Base-by-base conservation (phyloP, 176 grass and related monocot species). In the Eremochloa ophiuroides region DNA sequence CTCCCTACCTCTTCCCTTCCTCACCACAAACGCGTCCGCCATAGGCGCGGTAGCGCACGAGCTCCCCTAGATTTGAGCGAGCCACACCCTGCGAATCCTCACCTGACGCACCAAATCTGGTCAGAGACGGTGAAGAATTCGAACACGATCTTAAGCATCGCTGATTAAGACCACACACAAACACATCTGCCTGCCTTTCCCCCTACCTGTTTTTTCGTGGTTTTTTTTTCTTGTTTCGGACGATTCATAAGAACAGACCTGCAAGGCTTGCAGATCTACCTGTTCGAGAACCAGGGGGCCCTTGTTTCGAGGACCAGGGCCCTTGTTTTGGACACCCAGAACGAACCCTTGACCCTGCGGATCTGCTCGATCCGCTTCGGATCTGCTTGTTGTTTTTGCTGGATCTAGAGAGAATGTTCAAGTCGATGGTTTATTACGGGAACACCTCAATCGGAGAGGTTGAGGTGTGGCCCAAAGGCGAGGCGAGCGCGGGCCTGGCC, bases 391-490 rank as follows among this genome's bases (percentile, higher is more conserved):
- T 93, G 60, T 78, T 50, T 87, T 64, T 85, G 56, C 27, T 89
- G 64, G 81, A 66, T 81, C 69, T 81, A 28, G 81, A 85, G 81
- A 91, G 77, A 91, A 98, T 95, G 96, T 86, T 93, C 91, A 95
- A 90, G 84, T 95, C 96, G 58, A 79, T 91, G 71, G 96, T 99
- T 90, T 99, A 84, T 89, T 82, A 88, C 78, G 91, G 80, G 37
- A 90, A 93, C 84, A 85, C 80, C 82, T 88, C 87, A 2, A 84
- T 99, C 59, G 96, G 93, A 70, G 96, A 95, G 84, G 93, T 90
- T 20, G 96, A 95, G 92, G 87, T 99, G 86, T 90, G 76, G 68
- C 91, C 88, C 79, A 92, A 90, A 84, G 94, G 94, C 80, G 82
- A 84, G 67, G 89, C 90, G 40, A 73, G 76, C 74, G 46, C 72